Conservation (phyloP, 495 filamentous ascomycete species). For the Hypoxylon rickii region DNA sequence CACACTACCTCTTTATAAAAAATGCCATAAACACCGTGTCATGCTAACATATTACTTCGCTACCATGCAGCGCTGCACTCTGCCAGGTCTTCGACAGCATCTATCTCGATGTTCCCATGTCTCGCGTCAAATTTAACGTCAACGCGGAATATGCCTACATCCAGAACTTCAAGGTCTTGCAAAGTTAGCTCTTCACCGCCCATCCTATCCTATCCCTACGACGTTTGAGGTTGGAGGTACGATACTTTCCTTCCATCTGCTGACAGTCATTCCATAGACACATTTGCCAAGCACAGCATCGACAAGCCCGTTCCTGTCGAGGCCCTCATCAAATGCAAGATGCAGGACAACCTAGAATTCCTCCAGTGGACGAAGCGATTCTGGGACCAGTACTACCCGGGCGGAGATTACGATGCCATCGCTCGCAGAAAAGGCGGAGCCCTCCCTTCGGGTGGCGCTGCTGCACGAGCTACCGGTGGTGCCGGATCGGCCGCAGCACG, state of each 20-base stretch:
- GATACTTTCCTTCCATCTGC: no score
- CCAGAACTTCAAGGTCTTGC: constrained; percentile 95
- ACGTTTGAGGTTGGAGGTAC: no score
- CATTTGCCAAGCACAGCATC: constrained; percentile 81
- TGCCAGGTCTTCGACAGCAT: constrained; percentile 99
- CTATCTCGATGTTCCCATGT: constrained; percentile 95
- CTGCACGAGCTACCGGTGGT: constrained; percentile 53
- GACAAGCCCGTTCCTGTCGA: constrained; percentile 88
- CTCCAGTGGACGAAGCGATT: constrained; percentile 94
- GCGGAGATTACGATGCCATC: constrained; percentile 93
- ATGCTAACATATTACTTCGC: constrained; percentile 23
- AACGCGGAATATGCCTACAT: constrained; percentile 97
- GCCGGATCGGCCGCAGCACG: constrained; percentile 53
- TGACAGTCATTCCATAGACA: constrained; percentile 56
- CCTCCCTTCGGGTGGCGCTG: constrained; percentile 54
- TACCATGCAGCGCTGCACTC: constrained; percentile 74
- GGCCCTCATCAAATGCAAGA: constrained; percentile 92
- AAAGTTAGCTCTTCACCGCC: constrained; percentile 65
- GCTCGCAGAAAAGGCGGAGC: constrained; percentile 79
- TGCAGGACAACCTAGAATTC: constrained; percentile 99
- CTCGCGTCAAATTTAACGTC: constrained; percentile 95
- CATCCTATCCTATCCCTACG: not conserved
- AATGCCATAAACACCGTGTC: not conserved
- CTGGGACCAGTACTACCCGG: constrained; percentile 98
- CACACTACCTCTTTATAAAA: not conserved